phyloP scores from a whole-genome alignment of 1,139 yeast genomes.

The Hansenula sp. region DNA sequence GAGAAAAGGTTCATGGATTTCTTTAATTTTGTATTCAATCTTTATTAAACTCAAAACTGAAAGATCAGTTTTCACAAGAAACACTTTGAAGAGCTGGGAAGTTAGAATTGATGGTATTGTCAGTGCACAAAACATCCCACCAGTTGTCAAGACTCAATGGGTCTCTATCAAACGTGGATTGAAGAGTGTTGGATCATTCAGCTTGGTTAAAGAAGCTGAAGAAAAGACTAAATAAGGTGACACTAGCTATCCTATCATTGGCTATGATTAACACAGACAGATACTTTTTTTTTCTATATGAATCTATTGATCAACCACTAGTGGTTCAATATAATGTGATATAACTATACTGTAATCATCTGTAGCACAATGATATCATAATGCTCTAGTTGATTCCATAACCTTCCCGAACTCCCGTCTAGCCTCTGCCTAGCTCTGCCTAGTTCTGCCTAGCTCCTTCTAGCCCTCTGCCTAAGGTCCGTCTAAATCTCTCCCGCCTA shows the following conservation, averaged over 20 bases:
- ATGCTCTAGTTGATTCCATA: too few species aligned
- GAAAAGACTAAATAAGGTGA: constrained; percentile 1
- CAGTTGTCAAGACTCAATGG: constrained; percentile 57
- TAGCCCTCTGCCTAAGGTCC: not conserved
- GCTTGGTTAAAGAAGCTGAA: constrained; percentile 13
- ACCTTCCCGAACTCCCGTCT: too few species aligned
- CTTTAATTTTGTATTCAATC: constrained; percentile 51
- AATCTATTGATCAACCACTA: too few species aligned
- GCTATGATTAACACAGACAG: too few species aligned
- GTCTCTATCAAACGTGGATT: constrained; percentile 44
- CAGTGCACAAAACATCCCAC: constrained; percentile 55
- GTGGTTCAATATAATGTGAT: too few species aligned
- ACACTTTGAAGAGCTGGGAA: constrained; percentile 66
- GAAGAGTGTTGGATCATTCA: constrained; percentile 19
- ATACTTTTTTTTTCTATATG: too few species aligned
- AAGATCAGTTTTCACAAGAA: constrained; percentile 69
- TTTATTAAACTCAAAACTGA: constrained; percentile 80
- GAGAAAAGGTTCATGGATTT: constrained; percentile 59
- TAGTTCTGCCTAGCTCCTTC: not conserved
- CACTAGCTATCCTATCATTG: too few species aligned
- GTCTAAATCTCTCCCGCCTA: too few species aligned
- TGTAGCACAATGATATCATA: too few species aligned
- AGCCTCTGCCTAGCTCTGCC: not conserved
- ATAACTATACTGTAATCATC: too few species aligned
- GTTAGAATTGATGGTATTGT: constrained; percentile 65